Base-by-base conservation (phyloP, 2,329 filamentous ascomycete species). In the Stemphylium vesicarium region DNA sequence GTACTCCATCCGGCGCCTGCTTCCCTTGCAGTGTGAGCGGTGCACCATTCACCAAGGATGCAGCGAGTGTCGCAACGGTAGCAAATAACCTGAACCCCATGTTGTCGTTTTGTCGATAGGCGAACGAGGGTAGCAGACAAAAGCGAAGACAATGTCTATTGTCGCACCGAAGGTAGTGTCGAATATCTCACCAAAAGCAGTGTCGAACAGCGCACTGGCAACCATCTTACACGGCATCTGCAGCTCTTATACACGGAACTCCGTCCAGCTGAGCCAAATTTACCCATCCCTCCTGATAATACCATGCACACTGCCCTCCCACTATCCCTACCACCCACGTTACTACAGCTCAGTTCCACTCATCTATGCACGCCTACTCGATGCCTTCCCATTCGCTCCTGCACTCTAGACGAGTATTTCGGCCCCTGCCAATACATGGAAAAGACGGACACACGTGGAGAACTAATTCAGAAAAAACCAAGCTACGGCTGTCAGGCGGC, bases 1-100 rank as follows among this genome's bases (percentile, higher is more conserved):
- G 75, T 0, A 76, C 64, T n/a, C 64, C 61, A 39, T 35, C 45
- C 16, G 64, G 69, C 12, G 54, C 62, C 22, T 71, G 68, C 43
- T 66, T 60, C 31, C 62, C 42, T 35, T 57, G 40, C 13, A 64
- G 35, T 16, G 53, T 60, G 15, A 63, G 48, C 1, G 70, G 68
- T 12, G 60, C 65, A 20, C 65, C 50, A 6, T 40, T 47, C 9
- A 58, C 64, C 11, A 61, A 39, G 43, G 63, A 50, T n/a, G 48
- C 54, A 41, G 57, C 56, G n/a, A 62, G 29, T 11, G 53, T 47
- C 32, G 51, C 41, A 24, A 49, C 40, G 35, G 57, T 10, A 22
- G 65, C 42, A 18, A 62, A 35, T 9, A 41, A 58, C 16, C 18
- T 50, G 37, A 60, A 47, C 43, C 47, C 36, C 64, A 66, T 66